Base-by-base conservation (phyloP, 148 eudicot species). In the Amaranthus hypochondriacus region DNA sequence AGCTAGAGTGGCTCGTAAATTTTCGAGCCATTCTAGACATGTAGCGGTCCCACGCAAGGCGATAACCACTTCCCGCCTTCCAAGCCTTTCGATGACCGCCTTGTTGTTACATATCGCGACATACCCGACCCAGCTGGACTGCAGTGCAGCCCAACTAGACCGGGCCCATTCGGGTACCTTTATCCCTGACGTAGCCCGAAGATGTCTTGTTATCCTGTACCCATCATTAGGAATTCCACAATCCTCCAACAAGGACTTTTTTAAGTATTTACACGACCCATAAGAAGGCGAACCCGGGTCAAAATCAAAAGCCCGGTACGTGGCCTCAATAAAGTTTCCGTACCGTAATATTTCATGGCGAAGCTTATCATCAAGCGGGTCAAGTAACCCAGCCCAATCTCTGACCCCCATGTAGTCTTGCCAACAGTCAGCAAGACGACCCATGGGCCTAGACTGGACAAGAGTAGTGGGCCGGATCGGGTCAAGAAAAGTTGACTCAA, bases 41-140 rank as follows among this genome's bases (percentile, higher is more conserved):
- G 97, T 94, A 72, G 92, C 89, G 2, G 98, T 94, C 66, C 98
- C 98, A 2, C 98, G 90, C 5, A 82, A 67, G 21, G 97, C 86
- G 10, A 94, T 86, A 63, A 94, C 96, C 7, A 94, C 85, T 65
- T 94, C 98, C 0, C 98, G 82, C 5, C 98, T 80, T 9, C 98
- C 98, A 0, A 94, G 82, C 63, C 91, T 72, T 0, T 86, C 55
- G 4, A 89, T 87, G 82, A 87, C 84, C 48, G 79, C 70, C 82
- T 78, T 73, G 77, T 89, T 88, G 1, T 83, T 68, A 61, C 90
- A 85, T 0, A 91, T 87, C 0, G 96, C 98, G 75, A 94, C 92
- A 80, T 88, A 94, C 8, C 98, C 98, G 1, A 88, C 86, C 96
- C 98, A 89, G 84, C 86, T 88, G 39, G 97, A 86, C 66, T 74